Evolutionary conservation across 1,139 yeast genomes (phyloP).

Genomic region (Candida albicans): DNA sequence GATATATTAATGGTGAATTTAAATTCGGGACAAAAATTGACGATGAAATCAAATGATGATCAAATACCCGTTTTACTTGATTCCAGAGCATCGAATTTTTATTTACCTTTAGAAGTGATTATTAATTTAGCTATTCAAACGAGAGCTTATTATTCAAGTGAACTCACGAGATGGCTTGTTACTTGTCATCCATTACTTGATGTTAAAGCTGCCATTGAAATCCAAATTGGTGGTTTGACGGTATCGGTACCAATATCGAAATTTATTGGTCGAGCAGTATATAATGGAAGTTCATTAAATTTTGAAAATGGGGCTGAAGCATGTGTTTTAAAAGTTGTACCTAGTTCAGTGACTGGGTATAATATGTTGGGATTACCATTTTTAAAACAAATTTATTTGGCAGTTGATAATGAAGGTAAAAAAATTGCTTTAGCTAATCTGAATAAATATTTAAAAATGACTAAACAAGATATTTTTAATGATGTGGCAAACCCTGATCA

Average conservation of each 20-base stretch:
- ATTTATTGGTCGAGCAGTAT: slow-evolving; percentile 44
- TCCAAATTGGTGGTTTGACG: slow-evolving; percentile 53
- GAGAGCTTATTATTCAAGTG: slow-evolving; percentile 62
- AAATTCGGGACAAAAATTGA: slow-evolving; percentile 31
- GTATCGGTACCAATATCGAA: slow-evolving; percentile 55
- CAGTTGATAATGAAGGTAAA: slow-evolving; percentile 63
- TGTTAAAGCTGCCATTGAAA: slow-evolving; percentile 52
- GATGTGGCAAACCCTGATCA: neutral
- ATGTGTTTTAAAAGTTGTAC: slow-evolving; percentile 58
- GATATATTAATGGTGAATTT: slow-evolving; percentile 51
- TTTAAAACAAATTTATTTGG: slow-evolving; percentile 56
- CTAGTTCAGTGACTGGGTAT: slow-evolving; percentile 52
- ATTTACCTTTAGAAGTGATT: slow-evolving; percentile 59
- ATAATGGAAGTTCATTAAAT: slow-evolving; percentile 31
- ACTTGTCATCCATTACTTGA: slow-evolving; percentile 49
- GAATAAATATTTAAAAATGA: slow-evolving; percentile 15
- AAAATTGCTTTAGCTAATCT: slow-evolving; percentile 50
- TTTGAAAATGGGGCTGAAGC: slow-evolving; percentile 60
- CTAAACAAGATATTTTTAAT: slow-evolving; percentile 4
- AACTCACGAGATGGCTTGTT: slow-evolving; percentile 61
- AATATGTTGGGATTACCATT: slow-evolving; percentile 64
- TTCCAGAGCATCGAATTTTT: slow-evolving; percentile 51
- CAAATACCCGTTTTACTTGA: slow-evolving; percentile 63
- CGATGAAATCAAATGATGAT: slow-evolving; percentile 32
- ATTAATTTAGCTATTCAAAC: slow-evolving; percentile 71